These are phyloP conservation scores for Syzygium aqueum DNA, from an alignment of 345 rosid genomes.

Conservation along the genomic window DNA sequence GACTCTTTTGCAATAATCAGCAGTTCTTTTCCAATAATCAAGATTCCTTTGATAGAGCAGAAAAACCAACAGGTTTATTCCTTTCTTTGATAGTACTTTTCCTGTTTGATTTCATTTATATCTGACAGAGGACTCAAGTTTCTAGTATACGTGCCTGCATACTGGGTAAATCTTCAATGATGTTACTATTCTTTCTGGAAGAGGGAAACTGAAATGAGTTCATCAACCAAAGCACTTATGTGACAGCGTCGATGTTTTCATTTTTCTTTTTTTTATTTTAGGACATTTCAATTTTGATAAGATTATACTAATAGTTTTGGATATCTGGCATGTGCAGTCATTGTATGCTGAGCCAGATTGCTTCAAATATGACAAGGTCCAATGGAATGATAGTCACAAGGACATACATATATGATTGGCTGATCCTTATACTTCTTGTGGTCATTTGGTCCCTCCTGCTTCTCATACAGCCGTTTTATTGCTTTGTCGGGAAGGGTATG, in stretches of 20 bases:
- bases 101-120: neutral
- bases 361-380: slow-evolving; percentile 36
- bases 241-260: neutral
- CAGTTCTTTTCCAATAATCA: neutral
- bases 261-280: neutral
- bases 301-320: neutral
- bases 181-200: neutral
- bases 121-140: neutral
- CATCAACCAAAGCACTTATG: neutral
- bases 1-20: neutral
- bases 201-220: neutral
- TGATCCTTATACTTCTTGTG: slow-evolving; percentile 51
- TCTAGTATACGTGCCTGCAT: neutral
- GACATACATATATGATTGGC: slow-evolving; percentile 73
- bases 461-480: slow-evolving; percentile 66
- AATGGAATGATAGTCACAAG: slow-evolving; percentile 51
- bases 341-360: slow-evolving; percentile 1
- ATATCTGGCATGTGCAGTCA: neutral
- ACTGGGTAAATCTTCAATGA: neutral
- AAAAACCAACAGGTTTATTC: neutral
- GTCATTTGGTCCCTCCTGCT: slow-evolving; percentile 27
- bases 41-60: neutral
- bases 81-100: neutral
- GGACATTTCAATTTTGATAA: neutral
- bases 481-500: slow-evolving; percentile 89